Percentiles rank a stretch among this genome's conserved stretches.
Conservation (phyloP, 2,329 filamentous ascomycete genomes). For the Verticillium klebahnii region DNA sequence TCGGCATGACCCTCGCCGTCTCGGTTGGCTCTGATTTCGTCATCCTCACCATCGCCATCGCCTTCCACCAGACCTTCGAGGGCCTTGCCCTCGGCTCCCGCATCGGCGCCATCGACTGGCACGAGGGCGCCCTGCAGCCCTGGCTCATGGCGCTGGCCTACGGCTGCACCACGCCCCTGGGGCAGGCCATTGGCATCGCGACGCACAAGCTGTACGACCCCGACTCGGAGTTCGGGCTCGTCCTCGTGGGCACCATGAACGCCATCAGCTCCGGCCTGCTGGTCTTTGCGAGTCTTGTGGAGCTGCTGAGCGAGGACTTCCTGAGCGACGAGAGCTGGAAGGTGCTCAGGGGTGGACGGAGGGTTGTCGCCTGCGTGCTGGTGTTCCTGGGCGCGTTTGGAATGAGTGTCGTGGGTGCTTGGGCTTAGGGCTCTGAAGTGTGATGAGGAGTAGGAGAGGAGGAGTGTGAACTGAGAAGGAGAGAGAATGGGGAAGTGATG, state of each 20-base stretch:
- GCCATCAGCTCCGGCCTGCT: constrained; percentile 68
- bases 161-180: constrained; percentile 61
- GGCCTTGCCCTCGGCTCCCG: constrained; percentile 61
- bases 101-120: constrained; percentile 52
- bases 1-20: constrained; percentile 78
- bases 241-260: constrained; percentile 72
- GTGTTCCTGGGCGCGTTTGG: constrained; percentile 55
- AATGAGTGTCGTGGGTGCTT: constrained; percentile 62
- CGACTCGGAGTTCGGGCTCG: constrained; percentile 57
- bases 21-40: constrained; percentile 72
- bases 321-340: constrained; percentile 60
- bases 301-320: constrained; percentile 69
- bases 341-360: constrained; percentile 45
- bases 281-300: constrained; percentile 66
- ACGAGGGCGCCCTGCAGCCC: constrained; percentile 37
- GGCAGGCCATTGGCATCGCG: constrained; percentile 68
- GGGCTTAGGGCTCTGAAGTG: constrained; percentile 37
- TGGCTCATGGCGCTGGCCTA: constrained; percentile 56
- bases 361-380: constrained; percentile 50
- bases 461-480: neutral
- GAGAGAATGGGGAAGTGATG: neutral
- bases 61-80: constrained; percentile 61
- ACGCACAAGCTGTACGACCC: constrained; percentile 69
- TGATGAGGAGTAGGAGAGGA: neutral
- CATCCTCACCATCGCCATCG: constrained; percentile 73